Base-by-base conservation (phyloP, 73 alveolate genomes). In the Tetrahymena borealis region DNA sequence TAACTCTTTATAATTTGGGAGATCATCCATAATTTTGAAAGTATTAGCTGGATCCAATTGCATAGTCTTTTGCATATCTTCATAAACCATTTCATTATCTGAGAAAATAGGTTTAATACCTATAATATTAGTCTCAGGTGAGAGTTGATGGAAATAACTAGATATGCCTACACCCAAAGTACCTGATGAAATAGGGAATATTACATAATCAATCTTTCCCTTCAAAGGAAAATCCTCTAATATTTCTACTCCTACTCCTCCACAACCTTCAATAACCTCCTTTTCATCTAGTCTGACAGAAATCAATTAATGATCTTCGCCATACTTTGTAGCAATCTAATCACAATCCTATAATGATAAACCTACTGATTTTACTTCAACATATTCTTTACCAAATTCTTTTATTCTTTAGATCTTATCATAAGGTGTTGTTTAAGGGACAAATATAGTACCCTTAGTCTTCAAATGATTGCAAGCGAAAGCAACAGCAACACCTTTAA, bases 401-500 rank as follows among this genome's bases (percentile, higher is more conserved):
- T 60, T 5, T 60, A 60, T 60, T 60, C 85, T 60, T 60, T 60
- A 35, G 35, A 60, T 60, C 90, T 95, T 95, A 37, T 92, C 94
- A 20, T 37, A 90, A 4, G 97, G 97, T 24, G 97, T 94, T 33
- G 94, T 91, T 78, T 94, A 91, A 31, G 97, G 97, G 94, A 95
- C 94, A 42, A 78, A 94, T 32, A 94, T 94, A 3, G 91, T 91
- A 20, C 94, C 93, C 31, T 94, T 91, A 24, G 91, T 78, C 16
- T 91, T 79, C 91, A 94, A 36, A 28, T 91, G 38, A 91, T 90
- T 40, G 31, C 96, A 90, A 37, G 92, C 94, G 39, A 79, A 94
- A 31, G 97, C 97, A 38, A 94, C 95, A 8, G 96, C 97, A 93
- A 93, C 91, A 32, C 96, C 96, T 93, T 93, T 94, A 94, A 0